Evolutionary conservation across 2,329 filamentous ascomycete genomes (phyloP).

Genomic region (Claviceps arundinis): DNA sequence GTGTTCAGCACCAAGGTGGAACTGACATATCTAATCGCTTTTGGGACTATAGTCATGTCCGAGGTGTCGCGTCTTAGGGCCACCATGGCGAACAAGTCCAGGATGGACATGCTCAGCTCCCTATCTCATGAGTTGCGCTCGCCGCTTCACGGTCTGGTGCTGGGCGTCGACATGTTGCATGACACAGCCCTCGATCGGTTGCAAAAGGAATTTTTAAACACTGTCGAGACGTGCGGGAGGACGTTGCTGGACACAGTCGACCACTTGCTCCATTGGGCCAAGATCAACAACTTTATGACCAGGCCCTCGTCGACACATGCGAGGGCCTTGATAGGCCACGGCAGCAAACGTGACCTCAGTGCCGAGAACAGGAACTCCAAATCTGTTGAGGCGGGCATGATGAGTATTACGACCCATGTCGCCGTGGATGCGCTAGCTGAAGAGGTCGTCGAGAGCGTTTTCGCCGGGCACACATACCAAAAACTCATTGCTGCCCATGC

Average conservation of each 20-base stretch:
- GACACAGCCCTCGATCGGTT: slow-evolving; percentile 34
- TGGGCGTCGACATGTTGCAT: slow-evolving; percentile 37
- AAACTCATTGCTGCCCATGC: slow-evolving; percentile 11
- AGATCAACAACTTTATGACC: slow-evolving; percentile 30
- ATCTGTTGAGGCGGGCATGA: slow-evolving; percentile 7
- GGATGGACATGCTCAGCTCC: slow-evolving; percentile 44
- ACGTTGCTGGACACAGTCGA: slow-evolving; percentile 42
- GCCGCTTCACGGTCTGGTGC: slow-evolving; percentile 46
- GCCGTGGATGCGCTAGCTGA: slow-evolving; percentile 28
- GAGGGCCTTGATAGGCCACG: background rate
- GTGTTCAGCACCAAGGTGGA: slow-evolving; percentile 33
- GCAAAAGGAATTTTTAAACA: slow-evolving; percentile 33
- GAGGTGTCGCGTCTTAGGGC: slow-evolving; percentile 36
- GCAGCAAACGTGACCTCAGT: slow-evolving; percentile 1
- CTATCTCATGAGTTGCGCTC: slow-evolving; percentile 49
- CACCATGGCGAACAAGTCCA: slow-evolving; percentile 29
- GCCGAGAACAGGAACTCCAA: background rate
- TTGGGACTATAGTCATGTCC: slow-evolving; percentile 41
- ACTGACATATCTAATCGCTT: slow-evolving; percentile 36
- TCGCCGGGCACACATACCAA: slow-evolving; percentile 30
- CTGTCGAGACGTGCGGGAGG: slow-evolving; percentile 35
- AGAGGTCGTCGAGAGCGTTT: slow-evolving; percentile 33
- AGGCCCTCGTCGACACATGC: slow-evolving; percentile 3
- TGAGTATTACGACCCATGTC: slow-evolving; percentile 11
- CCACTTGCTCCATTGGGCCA: slow-evolving; percentile 39